A percentile compares a stretch with the other conserved stretches of the same genome.
phyloP scores from a whole-genome alignment of 768 basidiomycete species.

The Tremella mesenterica region DNA sequence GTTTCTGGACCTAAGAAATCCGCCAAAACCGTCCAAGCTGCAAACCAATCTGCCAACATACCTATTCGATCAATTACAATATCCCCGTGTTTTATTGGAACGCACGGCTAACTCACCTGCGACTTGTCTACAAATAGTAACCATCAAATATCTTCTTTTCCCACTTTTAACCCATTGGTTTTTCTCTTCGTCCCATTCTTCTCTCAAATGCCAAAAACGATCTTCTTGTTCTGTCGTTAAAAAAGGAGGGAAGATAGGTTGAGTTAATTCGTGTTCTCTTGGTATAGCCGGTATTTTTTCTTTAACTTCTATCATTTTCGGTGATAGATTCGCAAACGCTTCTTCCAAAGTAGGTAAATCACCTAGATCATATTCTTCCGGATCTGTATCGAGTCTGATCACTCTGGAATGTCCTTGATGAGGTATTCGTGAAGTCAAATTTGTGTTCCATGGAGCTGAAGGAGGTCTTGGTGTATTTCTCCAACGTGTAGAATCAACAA shows the following conservation, averaged over 20 bases:
- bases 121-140: slow-evolving; percentile 35
- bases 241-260: slow-evolving; percentile 30
- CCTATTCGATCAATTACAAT: too few relatives aligned
- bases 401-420: slow-evolving; percentile 13
- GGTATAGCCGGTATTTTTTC: slow-evolving; percentile 15
- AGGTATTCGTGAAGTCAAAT: background rate
- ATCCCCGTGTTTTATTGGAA: background rate
- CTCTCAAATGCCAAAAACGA: slow-evolving; percentile 27
- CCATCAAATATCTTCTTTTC: slow-evolving; percentile 26
- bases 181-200: slow-evolving; percentile 17
- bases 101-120: slow-evolving; percentile 31
- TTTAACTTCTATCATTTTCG: slow-evolving; percentile 22
- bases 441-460: background rate
- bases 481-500: background rate
- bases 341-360: slow-evolving; percentile 28
- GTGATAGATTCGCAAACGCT: slow-evolving; percentile 22
- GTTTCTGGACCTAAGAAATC: slow-evolving; percentile 35
- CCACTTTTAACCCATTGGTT: slow-evolving; percentile 17
- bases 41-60: slow-evolving; percentile 39
- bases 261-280: slow-evolving; percentile 30
- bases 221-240: slow-evolving; percentile 23
- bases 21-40: slow-evolving; percentile 36
- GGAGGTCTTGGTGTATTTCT: background rate
- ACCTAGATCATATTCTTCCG: slow-evolving; percentile 22
- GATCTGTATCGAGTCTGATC: slow-evolving; percentile 10